Conservation (phyloP, 768 basidiomycete genomes). For the Mycena leptocephala region DNA sequence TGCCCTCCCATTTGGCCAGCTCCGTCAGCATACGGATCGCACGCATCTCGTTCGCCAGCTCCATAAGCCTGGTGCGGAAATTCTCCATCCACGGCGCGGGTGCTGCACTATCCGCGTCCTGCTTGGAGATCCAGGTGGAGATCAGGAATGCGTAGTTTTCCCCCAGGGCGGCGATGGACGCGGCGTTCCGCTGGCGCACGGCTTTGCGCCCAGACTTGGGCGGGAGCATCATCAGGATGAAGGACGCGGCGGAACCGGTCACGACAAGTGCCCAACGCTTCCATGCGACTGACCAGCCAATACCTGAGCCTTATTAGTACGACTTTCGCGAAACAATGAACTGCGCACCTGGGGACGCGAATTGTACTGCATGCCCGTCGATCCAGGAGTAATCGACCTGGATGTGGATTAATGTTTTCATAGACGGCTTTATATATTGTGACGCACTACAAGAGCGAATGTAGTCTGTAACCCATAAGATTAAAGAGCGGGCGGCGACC, state of each 20-base stretch:
- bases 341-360: constrained; percentile 65
- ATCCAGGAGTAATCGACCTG: constrained; percentile 70
- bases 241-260: constrained; percentile 67
- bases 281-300: constrained; percentile 71
- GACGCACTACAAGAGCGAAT: no score
- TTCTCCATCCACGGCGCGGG: constrained; percentile 19
- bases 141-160: constrained; percentile 60
- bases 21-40: constrained; percentile 51
- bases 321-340: constrained; percentile 27
- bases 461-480: no score
- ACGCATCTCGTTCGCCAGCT: constrained; percentile 50
- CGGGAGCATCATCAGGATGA: constrained; percentile 70
- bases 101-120: constrained; percentile 38
- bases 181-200: constrained; percentile 36
- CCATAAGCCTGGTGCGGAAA: constrained; percentile 49
- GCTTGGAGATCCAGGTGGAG: constrained; percentile 61
- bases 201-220: constrained; percentile 65
- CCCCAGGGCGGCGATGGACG: constrained; percentile 56
- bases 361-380: constrained; percentile 63
- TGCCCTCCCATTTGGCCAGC: constrained; percentile 64
- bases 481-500: no score
- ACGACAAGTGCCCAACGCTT: constrained; percentile 65
- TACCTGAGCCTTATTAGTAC: constrained; percentile 51
- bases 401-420: no score
- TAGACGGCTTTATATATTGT: no score